phyloP scores from a whole-genome alignment of 352 stramenopile genomes.

The Phytophthora gonapodyides region DNA sequence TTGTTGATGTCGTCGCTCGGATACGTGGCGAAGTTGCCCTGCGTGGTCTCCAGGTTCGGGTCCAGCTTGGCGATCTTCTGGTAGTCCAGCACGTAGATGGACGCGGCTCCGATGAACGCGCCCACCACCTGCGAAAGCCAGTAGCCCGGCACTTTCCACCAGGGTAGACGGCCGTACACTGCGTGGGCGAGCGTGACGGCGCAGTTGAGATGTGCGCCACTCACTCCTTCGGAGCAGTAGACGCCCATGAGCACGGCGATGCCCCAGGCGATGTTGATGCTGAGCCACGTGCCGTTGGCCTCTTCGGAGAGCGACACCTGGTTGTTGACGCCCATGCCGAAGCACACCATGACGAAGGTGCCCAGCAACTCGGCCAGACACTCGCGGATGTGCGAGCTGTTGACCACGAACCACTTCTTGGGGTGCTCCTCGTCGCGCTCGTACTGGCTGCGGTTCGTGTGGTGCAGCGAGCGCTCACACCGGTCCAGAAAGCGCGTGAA shows the following conservation, averaged over 20 bases:
- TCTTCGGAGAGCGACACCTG: constrained; percentile 11
- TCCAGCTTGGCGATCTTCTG: constrained; percentile 14
- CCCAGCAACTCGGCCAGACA: constrained; percentile 5
- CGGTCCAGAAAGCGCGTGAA: constrained; percentile 17
- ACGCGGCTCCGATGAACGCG: constrained; percentile 3
- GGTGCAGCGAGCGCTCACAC: constrained; percentile 23
- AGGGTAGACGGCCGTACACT: constrained; percentile 2
- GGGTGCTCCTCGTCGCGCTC: constrained; percentile 3
- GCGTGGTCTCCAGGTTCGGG: constrained; percentile 10
- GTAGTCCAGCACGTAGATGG: constrained; percentile 20
- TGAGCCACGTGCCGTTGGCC: constrained; percentile 14
- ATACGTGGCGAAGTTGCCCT: constrained; percentile 15
- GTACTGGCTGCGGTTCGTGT: constrained; percentile 17
- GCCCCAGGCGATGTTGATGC: constrained; percentile 10
- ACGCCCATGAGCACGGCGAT: constrained; percentile 19
- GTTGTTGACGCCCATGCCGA: constrained; percentile 22
- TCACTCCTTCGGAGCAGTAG: constrained; percentile 19
- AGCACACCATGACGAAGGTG: constrained; percentile 17
- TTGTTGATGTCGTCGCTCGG: constrained; percentile 16
- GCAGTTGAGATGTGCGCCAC: constrained; percentile 6
- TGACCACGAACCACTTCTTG: constrained; percentile 17
- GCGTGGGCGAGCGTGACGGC: constrained; percentile 1
- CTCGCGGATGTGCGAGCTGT: constrained; percentile 10
- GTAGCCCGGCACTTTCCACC: constrained; percentile 10
- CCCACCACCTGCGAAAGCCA: constrained; percentile 5